phyloP scores from a whole-genome alignment of 2,329 filamentous ascomycete genomes.

The Neospermospora avenae region DNA sequence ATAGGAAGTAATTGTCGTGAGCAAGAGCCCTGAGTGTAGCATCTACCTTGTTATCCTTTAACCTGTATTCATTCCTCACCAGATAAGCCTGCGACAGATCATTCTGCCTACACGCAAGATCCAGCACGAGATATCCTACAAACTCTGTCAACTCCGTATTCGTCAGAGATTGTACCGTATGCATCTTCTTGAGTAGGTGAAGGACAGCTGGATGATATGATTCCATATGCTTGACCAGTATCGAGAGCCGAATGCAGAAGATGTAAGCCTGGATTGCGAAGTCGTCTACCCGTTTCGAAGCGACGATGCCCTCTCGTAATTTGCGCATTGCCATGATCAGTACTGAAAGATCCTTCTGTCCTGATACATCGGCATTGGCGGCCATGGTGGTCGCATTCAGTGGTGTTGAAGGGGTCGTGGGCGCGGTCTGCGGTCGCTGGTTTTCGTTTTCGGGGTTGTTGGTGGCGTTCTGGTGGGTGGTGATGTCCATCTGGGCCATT shows the following conservation, averaged over 20 bases:
- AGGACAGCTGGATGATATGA: slow-evolving; percentile 87
- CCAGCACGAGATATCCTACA: slow-evolving; percentile 76
- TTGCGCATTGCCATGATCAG: slow-evolving; percentile 86
- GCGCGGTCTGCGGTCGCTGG: slow-evolving; percentile 20
- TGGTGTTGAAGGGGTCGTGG: slow-evolving; percentile 1
- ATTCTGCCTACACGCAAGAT: slow-evolving; percentile 79
- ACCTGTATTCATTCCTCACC: slow-evolving; percentile 56
- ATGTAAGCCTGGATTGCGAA: slow-evolving; percentile 90
- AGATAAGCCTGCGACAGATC: slow-evolving; percentile 72
- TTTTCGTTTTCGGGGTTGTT: slow-evolving; percentile 13
- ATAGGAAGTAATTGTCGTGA: slow-evolving; percentile 78
- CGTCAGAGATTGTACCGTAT: slow-evolving; percentile 64
- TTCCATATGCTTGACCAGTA: slow-evolving; percentile 78
- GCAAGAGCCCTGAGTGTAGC: slow-evolving; percentile 66
- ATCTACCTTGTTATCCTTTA: slow-evolving; percentile 67
- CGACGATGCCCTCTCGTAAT: slow-evolving; percentile 84
- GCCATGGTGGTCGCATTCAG: slow-evolving; percentile 12
- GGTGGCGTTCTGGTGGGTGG: slow-evolving; percentile 22
- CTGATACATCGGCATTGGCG: slow-evolving; percentile 18
- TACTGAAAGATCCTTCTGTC: slow-evolving; percentile 60
- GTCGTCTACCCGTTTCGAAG: slow-evolving; percentile 68
- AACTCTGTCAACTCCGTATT: slow-evolving; percentile 75
- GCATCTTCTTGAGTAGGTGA: slow-evolving; percentile 71
- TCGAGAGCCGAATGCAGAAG: slow-evolving; percentile 81
- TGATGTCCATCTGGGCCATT: slow-evolving; percentile 56